These are phyloP conservation scores for Mariannaea sp. DNA, from an alignment of 2,329 filamentous ascomycete genomes.

Conservation along the genomic window DNA sequence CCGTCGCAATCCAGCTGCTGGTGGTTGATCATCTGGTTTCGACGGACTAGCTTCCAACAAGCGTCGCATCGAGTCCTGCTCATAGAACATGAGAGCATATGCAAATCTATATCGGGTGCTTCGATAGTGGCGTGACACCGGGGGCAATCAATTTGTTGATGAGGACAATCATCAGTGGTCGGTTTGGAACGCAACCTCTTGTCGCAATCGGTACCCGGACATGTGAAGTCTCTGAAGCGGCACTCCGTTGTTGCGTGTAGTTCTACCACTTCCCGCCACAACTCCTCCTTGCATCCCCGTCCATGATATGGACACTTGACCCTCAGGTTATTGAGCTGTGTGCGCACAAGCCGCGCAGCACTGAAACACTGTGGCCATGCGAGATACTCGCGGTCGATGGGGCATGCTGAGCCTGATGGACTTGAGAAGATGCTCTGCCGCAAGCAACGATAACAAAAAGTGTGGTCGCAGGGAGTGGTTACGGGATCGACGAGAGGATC, in stretches of 20 bases:
- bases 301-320: conserved; percentile 62
- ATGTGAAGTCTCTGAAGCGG: conserved; percentile 59
- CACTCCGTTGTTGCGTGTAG: conserved; percentile 63
- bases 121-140: conserved; percentile 58
- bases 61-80: conserved; percentile 54
- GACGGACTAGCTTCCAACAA: conserved; percentile 52
- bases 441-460: conserved; percentile 66
- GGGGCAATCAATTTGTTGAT: conserved; percentile 56
- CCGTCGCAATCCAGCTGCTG: conserved; percentile 55
- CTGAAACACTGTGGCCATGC: conserved; percentile 48
- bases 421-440: conserved; percentile 48
- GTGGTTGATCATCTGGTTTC: conserved; percentile 54
- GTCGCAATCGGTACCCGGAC: conserved; percentile 57
- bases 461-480: conserved; percentile 67
- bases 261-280: conserved; percentile 59
- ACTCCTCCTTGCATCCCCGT: conserved; percentile 55
- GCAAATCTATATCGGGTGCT: conserved; percentile 47
- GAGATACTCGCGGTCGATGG: conserved; percentile 59
- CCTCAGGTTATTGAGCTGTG: conserved; percentile 63
- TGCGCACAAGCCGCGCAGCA: conserved; percentile 55
- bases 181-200: conserved; percentile 58
- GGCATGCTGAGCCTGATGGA: conserved; percentile 53
- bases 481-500: conserved; percentile 64
- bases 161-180: conserved; percentile 58
- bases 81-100: conserved; percentile 50